Evolutionary conservation across 2,329 filamentous ascomycete genomes (phyloP).

Genomic region (Microcera coccophila): DNA sequence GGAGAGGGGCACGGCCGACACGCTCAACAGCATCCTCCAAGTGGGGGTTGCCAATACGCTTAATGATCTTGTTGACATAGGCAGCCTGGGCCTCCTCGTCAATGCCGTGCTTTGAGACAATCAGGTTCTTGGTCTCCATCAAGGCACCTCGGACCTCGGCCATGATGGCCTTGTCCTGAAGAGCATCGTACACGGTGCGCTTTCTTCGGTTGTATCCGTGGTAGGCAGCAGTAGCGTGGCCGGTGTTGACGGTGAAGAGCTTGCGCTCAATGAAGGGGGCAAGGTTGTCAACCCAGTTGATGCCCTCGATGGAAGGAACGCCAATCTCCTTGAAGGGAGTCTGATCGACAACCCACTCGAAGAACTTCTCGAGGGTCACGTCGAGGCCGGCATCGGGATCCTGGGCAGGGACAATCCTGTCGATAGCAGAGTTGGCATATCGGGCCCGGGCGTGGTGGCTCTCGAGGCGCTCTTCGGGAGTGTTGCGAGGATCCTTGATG

Average conservation of each 20-base stretch:
- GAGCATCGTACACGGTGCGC: slow-evolving; percentile 82
- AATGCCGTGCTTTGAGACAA: slow-evolving; percentile 84
- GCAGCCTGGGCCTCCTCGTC: slow-evolving; percentile 68
- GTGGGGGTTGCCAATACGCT: slow-evolving; percentile 87
- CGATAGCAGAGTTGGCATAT: slow-evolving; percentile 97
- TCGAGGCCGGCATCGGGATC: slow-evolving; percentile 74
- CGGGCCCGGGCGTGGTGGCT: slow-evolving; percentile 71
- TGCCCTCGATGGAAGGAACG: slow-evolving; percentile 71
- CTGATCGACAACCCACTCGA: slow-evolving; percentile 95
- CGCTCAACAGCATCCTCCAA: slow-evolving; percentile 91
- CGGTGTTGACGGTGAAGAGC: slow-evolving; percentile 98
- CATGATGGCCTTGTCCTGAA: slow-evolving; percentile 76
- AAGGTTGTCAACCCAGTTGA: slow-evolving; percentile 90
- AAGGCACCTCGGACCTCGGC: slow-evolving; percentile 75
- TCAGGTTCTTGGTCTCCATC: slow-evolving; percentile 79
- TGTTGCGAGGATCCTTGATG: slow-evolving; percentile 74
- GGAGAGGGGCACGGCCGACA: slow-evolving; percentile 88
- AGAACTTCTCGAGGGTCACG: slow-evolving; percentile 97
- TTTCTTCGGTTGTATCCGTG: slow-evolving; percentile 85
- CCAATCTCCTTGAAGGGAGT: slow-evolving; percentile 70
- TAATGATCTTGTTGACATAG: slow-evolving; percentile 90
- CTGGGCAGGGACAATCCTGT: slow-evolving; percentile 95
- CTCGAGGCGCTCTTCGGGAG: slow-evolving; percentile 61
- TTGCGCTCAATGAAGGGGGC: slow-evolving; percentile 98
- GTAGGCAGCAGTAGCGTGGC: slow-evolving; percentile 93